Base-by-base conservation (phyloP, 495 filamentous ascomycete genomes). In the Podospora australis region DNA sequence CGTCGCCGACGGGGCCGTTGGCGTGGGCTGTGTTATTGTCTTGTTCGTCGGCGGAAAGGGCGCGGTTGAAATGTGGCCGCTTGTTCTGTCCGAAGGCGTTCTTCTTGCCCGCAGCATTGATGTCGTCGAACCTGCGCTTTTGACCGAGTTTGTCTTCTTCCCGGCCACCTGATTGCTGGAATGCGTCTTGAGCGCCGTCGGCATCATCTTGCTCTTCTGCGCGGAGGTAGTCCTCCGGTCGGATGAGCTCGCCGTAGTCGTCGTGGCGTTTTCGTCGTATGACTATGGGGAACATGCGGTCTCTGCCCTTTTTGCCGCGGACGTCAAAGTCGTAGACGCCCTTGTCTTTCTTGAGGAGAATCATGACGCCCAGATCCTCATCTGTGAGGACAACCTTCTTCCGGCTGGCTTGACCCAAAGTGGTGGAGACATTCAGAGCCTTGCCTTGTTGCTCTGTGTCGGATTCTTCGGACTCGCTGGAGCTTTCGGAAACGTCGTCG, bases 81-180 rank as follows among this genome's bases (percentile, higher is more conserved):
- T 66, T 71, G 30, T 73, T 67, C 42, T 51, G 42, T 3, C 58
- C 61, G 1, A 59, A 50, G 6, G 54, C 54, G 24, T 58, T 67
- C n/a, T n/a, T n/a, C 38, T 74, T 75, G 41, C 60, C 55, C 21
- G 66, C 65, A 3, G 70, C 53, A 1, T 68, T 75, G 11, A 79
- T 64, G 48, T 95, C 89, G 46, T 89, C 86, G 87, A 90, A 96
- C 67, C 88, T 90, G 38, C 92, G 78, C 65, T 98, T 98, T 70
- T 91, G 89, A 19, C 94, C 94, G 28, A 96, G 75, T 26, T 79
- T 78, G 21, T 80, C 84, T 52, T 87, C 70, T 13, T 63, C 64
- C 19, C 54, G 67, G 49, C 59, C 71, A n/a, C n/a, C n/a, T n/a
- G n/a, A n/a, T 43, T 68, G 65, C 57, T 50, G 48, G 54, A 78